A percentile compares a stretch with the other conserved stretches of the same genome.
Evolutionary conservation across 768 basidiomycete species (phyloP).

Genomic region (Suillus decipiens): DNA sequence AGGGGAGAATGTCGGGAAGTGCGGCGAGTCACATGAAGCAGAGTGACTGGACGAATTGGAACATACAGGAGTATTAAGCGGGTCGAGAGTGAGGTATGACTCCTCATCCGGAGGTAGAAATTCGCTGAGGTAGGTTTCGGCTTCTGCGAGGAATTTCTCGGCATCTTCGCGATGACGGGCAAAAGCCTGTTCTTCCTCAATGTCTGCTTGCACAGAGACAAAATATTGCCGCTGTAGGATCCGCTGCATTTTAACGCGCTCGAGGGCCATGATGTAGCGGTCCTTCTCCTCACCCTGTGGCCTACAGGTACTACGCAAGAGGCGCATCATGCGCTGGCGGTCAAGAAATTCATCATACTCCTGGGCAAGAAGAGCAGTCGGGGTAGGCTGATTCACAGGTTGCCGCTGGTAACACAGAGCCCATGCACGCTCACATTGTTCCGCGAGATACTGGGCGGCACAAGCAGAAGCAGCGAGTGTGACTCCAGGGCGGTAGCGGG

Average conservation of each 20-base stretch:
- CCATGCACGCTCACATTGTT: neutral
- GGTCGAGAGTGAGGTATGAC: neutral
- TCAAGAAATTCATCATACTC: neutral
- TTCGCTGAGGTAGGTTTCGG: neutral
- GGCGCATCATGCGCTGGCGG: neutral
- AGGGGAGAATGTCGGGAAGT: neutral
- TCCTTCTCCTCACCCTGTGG: neutral
- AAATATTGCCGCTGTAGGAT: neutral
- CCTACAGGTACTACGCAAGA: neutral
- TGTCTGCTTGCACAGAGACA: neutral
- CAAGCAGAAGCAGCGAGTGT: neutral
- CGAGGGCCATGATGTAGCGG: neutral
- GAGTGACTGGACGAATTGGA: neutral
- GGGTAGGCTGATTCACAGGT: neutral
- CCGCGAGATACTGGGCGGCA: conserved; percentile 30
- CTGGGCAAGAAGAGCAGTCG: conserved; percentile 3
- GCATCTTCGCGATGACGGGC: neutral
- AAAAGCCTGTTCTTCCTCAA: neutral
- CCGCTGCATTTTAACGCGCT: neutral
- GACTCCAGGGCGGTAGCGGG: neutral
- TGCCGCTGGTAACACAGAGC: conserved; percentile 1
- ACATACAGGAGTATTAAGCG: conserved; percentile 4
- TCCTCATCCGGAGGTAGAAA: neutral
- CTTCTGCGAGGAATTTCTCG: neutral
- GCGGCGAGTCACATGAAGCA: too few relatives aligned